phyloP scores from a whole-genome alignment of 805 yeast species.

The Candida krabiensis region DNA sequence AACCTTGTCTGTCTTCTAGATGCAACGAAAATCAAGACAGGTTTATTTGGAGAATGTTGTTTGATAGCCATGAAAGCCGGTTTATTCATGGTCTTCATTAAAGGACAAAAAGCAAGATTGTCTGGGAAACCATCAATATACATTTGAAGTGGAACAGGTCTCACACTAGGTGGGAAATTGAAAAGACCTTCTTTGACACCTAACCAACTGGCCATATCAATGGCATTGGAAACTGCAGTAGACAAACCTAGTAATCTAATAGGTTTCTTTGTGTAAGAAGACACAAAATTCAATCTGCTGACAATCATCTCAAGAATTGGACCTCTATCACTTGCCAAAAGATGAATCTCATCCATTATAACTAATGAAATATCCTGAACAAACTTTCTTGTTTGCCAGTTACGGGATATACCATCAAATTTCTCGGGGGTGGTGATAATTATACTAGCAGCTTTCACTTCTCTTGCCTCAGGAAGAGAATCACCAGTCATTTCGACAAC shows the following conservation, averaged over 20 bases:
- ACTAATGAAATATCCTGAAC: conserved; percentile 74
- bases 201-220: conserved; percentile 84
- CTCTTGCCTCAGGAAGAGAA: conserved; percentile 68
- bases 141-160: conserved; percentile 86
- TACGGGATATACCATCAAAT: conserved; percentile 84
- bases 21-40: conserved; percentile 82
- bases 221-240: conserved; percentile 83
- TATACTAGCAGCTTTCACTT: conserved; percentile 67
- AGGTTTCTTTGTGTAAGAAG: conserved; percentile 58
- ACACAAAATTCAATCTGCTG: conserved; percentile 77
- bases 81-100: conserved; percentile 85
- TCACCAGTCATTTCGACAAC: conserved; percentile 84
- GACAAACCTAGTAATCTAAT: conserved; percentile 75
- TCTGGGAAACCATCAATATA: conserved; percentile 86
- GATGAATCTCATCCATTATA: conserved; percentile 84
- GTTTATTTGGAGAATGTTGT: conserved; percentile 84
- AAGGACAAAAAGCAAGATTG: conserved; percentile 74
- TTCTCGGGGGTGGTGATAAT: conserved; percentile 85
- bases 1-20: conserved; percentile 80
- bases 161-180: conserved; percentile 77
- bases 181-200: conserved; percentile 73
- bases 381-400: conserved; percentile 77
- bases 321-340: conserved; percentile 82
- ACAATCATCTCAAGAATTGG: conserved; percentile 87
- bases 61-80: conserved; percentile 93